Evolutionary conservation across 2,329 filamentous ascomycete genomes (phyloP), one percentile per base, ranked within the genome.

Genomic region (Akanthomyces muscarius): DNA sequence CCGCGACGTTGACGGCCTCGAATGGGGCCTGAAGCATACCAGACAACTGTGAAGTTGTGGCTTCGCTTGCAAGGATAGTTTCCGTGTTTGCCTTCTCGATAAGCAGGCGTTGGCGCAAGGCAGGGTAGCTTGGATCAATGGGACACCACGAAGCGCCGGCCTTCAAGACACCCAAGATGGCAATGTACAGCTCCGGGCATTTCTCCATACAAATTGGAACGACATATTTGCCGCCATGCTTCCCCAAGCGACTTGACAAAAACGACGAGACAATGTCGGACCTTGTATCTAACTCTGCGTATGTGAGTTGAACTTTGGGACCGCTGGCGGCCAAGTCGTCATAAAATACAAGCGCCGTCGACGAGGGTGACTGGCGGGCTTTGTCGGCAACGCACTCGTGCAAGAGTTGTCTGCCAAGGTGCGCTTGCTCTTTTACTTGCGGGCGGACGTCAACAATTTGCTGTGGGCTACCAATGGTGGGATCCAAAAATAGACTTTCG

Each of bases 121-220:
- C 36, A 25, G 52, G 52, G 23, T 55, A 55, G 38, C 52, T 55
- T 6, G 52, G 52, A 23, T 55, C 52, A 44, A 55, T 44, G 36
- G 52, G 52, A 30, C 38, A 55, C 52, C 52, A 55, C 21, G 52
- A 25, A 55, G 52, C 52, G 13, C 52, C 52, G 21, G 52, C 52
- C 38, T 55, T 55, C 13, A 55, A 25, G n/a, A 44, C 38, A 44
- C 52, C 52, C 21, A 55, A 55, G 11, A 55, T 44, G 36, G 52
- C 52, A 44, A 55, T 44, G 52, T 55, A 55, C 36, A 55, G 36
- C 36, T 55, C 52, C 21, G 38, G 52, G n/a, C 52, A 55, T 30
- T 55, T 55, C 52, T 55, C 52, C 52, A 55, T 55, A n/a, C 52
- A 55, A 16, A 55, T 55, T 25, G 52, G 52, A 55, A 55, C 52